Conservation (phyloP, 192 early-diverging fungal species). For the Gonapodya prolifera region DNA sequence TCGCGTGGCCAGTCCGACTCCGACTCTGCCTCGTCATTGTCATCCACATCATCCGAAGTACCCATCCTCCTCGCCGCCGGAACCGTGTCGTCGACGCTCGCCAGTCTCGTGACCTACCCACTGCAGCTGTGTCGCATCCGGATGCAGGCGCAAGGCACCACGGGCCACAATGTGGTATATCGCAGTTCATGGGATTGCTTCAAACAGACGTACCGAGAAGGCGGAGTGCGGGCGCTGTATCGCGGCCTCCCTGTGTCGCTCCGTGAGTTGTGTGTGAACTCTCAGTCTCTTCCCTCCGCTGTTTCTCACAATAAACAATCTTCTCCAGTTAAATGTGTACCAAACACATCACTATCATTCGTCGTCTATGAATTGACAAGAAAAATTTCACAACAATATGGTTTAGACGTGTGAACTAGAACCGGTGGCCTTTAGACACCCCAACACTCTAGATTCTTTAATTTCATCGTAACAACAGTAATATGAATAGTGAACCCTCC, state of each 20-base stretch:
- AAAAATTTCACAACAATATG: neutral
- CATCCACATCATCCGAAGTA: too few species aligned
- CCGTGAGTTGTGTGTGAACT: neutral
- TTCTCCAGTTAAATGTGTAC: neutral
- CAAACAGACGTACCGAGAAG: neutral
- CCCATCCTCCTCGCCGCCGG: neutral
- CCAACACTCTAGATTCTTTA: too few species aligned
- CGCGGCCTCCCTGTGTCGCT: neutral
- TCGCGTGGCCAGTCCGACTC: too few species aligned
- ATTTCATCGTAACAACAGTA: too few species aligned
- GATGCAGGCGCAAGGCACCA: conserved; percentile 1
- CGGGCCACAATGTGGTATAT: neutral
- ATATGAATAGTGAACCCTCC: too few species aligned
- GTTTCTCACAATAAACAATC: neutral
- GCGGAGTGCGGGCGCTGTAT: neutral
- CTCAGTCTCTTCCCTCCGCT: neutral
- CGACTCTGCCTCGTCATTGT: too few species aligned
- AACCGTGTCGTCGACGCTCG: neutral
- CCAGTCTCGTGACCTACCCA: neutral
- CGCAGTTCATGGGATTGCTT: neutral
- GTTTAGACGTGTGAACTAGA: too few species aligned
- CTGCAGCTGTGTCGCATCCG: neutral
- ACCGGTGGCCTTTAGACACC: too few species aligned
- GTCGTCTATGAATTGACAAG: neutral
- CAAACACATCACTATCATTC: neutral